Evolutionary conservation across 768 basidiomycete species (phyloP), one percentile per base, ranked within the genome.

Genomic region (Kwoniella sp.): DNA sequence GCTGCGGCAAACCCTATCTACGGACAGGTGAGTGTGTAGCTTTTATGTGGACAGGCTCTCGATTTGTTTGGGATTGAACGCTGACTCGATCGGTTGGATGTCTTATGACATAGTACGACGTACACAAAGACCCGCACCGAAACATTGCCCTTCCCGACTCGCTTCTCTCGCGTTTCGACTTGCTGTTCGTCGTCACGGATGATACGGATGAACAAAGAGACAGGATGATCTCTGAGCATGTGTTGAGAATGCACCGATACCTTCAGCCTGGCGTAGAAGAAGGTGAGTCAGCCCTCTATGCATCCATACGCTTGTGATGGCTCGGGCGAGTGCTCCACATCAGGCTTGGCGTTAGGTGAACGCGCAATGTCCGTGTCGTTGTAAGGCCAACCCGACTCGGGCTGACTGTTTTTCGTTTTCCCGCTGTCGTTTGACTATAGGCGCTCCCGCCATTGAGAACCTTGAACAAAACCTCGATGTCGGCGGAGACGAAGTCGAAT

Each of bases 1-100:
- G 96, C 96, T 22, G 96, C 96, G 36, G 96, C 96, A 33, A 99
- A 98, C 79, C 96, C 96, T 2, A 96, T 98, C 68, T 99, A 97
- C 78, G 95, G 93, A 46, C 93, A 95, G 83, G 93, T 91, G 76
- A 72, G 84, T 61, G 30, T 4, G n/a, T n/a, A n/a, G n/a, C n/a
- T n/a, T n/a, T n/a, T n/a, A n/a, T n/a, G n/a, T n/a, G n/a, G n/a
- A n/a, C n/a, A n/a, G n/a, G n/a, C n/a, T n/a, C n/a, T n/a, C n/a
- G n/a, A n/a, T n/a, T n/a, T n/a, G n/a, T n/a, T n/a, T n/a, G n/a
- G n/a, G n/a, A n/a, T n/a, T n/a, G n/a, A n/a, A n/a, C n/a, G n/a
- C n/a, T n/a, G n/a, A n/a, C n/a, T n/a, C n/a, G n/a, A n/a, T n/a
- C n/a, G n/a, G n/a, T n/a, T n/a, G n/a, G n/a, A n/a, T n/a, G n/a